These are phyloP conservation scores for Diplosphaera chodatii DNA, from an alignment of 139 green algal genomes.

Conservation along the genomic window DNA sequence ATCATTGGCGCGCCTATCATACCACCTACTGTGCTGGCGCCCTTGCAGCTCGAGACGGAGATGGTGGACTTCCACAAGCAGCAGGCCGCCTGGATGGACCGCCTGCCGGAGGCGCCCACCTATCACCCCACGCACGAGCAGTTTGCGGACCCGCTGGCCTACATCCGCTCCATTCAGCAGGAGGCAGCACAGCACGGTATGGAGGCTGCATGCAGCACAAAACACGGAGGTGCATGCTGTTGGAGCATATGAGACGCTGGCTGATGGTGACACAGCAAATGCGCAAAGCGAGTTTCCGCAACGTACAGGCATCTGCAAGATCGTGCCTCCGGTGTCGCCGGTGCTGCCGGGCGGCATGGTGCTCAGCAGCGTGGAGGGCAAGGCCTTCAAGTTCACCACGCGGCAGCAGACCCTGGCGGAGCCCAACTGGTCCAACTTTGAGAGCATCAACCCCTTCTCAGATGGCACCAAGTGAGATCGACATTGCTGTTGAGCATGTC, in stretches of 20 bases:
- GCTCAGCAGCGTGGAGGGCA: not conserved
- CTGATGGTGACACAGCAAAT: no score
- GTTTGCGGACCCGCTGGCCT: conserved; percentile 27
- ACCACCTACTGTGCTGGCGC: no score
- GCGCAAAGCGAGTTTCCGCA: no score
- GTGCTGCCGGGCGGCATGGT: conserved; percentile 17
- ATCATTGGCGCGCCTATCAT: no score
- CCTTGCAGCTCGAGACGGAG: not conserved
- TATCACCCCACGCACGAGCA: conserved; percentile 24
- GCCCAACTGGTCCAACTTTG: not conserved
- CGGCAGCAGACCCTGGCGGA: conserved; percentile 14
- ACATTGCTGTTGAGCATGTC: no score
- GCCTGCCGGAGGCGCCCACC: conserved; percentile 9
- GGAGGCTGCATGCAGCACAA: no score
- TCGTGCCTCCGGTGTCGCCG: conserved; percentile 23
- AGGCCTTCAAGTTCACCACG: conserved; percentile 21
- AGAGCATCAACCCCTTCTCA: not conserved
- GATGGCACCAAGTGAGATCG: conserved; percentile 9
- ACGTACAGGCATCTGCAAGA: conserved; percentile 38
- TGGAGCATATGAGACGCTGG: no score
- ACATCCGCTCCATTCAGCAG: conserved; percentile 21
- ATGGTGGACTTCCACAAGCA: not conserved
- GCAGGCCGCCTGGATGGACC: not conserved
- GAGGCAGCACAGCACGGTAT: conserved; percentile 14
- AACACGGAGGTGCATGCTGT: no score